Evolutionary conservation across 352 stramenopile species (phyloP).

Genomic region (Aphanomyces cochlioides): DNA sequence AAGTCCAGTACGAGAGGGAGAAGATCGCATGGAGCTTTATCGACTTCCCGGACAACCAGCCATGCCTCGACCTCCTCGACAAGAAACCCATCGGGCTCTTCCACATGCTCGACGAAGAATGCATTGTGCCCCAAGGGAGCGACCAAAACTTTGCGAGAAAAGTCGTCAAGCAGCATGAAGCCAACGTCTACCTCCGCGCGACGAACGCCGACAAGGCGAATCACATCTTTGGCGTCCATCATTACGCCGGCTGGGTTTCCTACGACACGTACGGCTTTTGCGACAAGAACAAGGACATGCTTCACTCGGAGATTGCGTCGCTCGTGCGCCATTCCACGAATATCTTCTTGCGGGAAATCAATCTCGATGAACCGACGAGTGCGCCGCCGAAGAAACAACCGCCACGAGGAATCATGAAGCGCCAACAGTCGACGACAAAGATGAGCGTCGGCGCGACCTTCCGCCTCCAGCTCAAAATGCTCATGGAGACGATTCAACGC

Average conservation of each 20-base stretch:
- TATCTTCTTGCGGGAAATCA: conserved; percentile 59
- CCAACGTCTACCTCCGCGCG: conserved; percentile 66
- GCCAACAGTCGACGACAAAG: conserved; percentile 41
- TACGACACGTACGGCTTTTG: conserved; percentile 93
- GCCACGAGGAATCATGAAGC: conserved; percentile 36
- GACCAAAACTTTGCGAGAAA: conserved; percentile 85
- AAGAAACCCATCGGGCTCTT: conserved; percentile 80
- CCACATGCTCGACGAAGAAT: conserved; percentile 85
- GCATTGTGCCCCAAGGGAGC: conserved; percentile 83
- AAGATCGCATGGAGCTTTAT: conserved; percentile 87
- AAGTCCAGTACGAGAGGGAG: conserved; percentile 85
- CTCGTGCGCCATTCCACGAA: conserved; percentile 70
- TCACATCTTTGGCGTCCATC: conserved; percentile 76
- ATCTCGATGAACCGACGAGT: conserved; percentile 36
- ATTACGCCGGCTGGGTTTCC: conserved; percentile 92
- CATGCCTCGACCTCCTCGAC: conserved; percentile 88
- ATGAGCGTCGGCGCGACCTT: conserved; percentile 88
- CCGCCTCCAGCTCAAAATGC: conserved; percentile 82
- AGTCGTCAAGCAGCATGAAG: conserved; percentile 63
- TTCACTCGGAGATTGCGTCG: conserved; percentile 80
- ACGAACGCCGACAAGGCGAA: conserved; percentile 76
- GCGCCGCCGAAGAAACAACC: conserved; percentile 23
- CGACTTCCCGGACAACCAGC: conserved; percentile 86
- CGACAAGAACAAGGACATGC: conserved; percentile 95
- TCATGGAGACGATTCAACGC: conserved; percentile 92